Conservation (phyloP, 2,329 filamentous ascomycete species). For the Trichoderma sp. region DNA sequence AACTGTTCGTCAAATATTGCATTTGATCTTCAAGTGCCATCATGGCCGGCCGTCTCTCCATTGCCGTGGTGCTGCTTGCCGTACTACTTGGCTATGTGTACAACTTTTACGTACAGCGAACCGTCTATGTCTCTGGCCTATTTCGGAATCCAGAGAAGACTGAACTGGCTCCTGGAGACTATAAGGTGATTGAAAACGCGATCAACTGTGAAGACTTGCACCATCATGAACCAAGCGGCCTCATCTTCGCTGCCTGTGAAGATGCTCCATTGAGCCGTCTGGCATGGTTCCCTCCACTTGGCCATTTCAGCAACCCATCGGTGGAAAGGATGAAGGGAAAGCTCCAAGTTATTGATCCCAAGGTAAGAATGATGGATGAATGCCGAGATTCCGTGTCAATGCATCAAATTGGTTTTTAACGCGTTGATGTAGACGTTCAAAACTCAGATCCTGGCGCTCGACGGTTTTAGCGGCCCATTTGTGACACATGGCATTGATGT, state of each 20-base stretch:
- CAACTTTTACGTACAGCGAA: not conserved
- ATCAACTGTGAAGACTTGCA: constrained; percentile 60
- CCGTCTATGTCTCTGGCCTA: constrained; percentile 27
- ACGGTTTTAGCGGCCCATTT: constrained; percentile 49
- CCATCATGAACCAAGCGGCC: constrained; percentile 45
- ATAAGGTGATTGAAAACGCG: constrained; percentile 49
- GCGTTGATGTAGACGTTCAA: constrained; percentile 38
- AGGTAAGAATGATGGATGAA: constrained; percentile 35
- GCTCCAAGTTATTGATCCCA: constrained; percentile 53
- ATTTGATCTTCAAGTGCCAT: not conserved
- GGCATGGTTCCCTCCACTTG: constrained; percentile 52
- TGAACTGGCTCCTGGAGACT: constrained; percentile 26
- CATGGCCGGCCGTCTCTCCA: constrained; percentile 15
- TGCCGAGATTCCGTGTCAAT: not conserved
- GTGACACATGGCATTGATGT: constrained; percentile 61
- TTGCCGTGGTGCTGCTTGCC: constrained; percentile 15
- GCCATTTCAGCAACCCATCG: constrained; percentile 40
- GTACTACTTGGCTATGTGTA: constrained; percentile 17
- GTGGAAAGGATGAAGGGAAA: constrained; percentile 40
- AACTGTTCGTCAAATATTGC: not conserved
- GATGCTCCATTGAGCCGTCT: constrained; percentile 41
- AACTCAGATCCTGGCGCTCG: constrained; percentile 38
- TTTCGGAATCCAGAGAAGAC: constrained; percentile 28
- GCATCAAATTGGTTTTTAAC: not conserved
- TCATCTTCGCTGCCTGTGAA: constrained; percentile 57